These are phyloP conservation scores for Termitomyces sp. DNA, from an alignment of 768 basidiomycete genomes.

Conservation along the genomic window DNA sequence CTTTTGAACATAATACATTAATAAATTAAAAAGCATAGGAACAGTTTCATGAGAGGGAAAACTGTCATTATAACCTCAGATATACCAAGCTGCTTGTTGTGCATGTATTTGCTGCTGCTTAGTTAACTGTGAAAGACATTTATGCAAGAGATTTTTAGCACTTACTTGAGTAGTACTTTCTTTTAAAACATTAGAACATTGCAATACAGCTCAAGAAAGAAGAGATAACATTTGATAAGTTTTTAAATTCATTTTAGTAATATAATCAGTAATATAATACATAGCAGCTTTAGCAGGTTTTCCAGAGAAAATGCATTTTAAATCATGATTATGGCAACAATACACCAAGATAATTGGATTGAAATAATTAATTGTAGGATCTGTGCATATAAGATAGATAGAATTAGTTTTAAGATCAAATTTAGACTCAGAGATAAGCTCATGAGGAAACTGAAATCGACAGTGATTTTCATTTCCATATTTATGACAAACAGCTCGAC, in stretches of 20 bases:
- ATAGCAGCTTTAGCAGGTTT: slow-evolving; percentile 30
- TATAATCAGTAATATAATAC: slow-evolving; percentile 34
- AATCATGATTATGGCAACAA: slow-evolving; percentile 30
- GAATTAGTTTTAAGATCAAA: slow-evolving; percentile 29
- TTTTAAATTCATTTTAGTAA: slow-evolving; percentile 28
- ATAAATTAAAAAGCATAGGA: slow-evolving; percentile 23
- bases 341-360: slow-evolving; percentile 30
- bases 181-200: neutral
- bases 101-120: slow-evolving; percentile 30
- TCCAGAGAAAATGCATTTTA: slow-evolving; percentile 31
- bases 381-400: slow-evolving; percentile 22
- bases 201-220: slow-evolving; percentile 21
- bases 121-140: slow-evolving; percentile 26
- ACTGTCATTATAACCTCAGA: slow-evolving; percentile 20
- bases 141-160: slow-evolving; percentile 23
- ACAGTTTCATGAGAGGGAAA: slow-evolving; percentile 24
- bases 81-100: slow-evolving; percentile 30
- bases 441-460: slow-evolving; percentile 31
- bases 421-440: slow-evolving; percentile 20
- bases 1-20: neutral
- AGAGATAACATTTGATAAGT: slow-evolving; percentile 22
- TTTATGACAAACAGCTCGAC: slow-evolving; percentile 21
- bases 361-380: slow-evolving; percentile 26
- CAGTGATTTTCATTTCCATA: slow-evolving; percentile 25
- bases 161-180: neutral